Conservation (phyloP, 2,329 filamentous ascomycete species). For the Magnaporthiopsis rhizophila region DNA sequence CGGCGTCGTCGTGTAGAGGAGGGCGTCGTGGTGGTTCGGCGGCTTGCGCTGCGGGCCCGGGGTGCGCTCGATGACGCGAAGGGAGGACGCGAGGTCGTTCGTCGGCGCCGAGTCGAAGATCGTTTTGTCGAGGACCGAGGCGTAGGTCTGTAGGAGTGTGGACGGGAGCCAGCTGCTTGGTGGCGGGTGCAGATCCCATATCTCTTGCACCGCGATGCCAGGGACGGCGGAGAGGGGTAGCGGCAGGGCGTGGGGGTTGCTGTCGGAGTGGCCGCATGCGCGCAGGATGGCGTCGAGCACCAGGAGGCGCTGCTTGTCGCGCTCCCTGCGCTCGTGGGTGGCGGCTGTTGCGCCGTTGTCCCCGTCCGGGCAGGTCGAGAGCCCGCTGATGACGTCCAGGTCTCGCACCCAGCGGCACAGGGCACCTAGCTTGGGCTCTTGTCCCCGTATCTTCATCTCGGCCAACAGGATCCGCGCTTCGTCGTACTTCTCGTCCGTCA, state of each 20-base stretch:
- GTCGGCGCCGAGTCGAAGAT: slow-evolving; percentile 37
- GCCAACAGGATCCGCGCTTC: slow-evolving; percentile 59
- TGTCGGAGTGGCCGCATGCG: slow-evolving; percentile 54
- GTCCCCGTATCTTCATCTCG: slow-evolving; percentile 60
- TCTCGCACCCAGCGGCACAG: slow-evolving; percentile 67
- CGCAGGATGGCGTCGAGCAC: slow-evolving; percentile 58
- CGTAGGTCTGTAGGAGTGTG: slow-evolving; percentile 37
- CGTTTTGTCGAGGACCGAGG: slow-evolving; percentile 49
- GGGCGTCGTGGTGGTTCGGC: slow-evolving; percentile 58
- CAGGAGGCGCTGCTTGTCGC: slow-evolving; percentile 46
- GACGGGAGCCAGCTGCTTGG: slow-evolving; percentile 6
- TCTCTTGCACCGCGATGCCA: slow-evolving; percentile 46
- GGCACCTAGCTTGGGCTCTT: slow-evolving; percentile 59
- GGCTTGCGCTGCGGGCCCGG: slow-evolving; percentile 54
- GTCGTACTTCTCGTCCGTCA: slow-evolving; percentile 56
- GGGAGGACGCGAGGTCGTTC: slow-evolving; percentile 27
- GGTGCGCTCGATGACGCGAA: slow-evolving; percentile 55
- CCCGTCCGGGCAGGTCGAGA: slow-evolving; percentile 46
- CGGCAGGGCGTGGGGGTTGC: slow-evolving; percentile 25
- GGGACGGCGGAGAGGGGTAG: slow-evolving; percentile 27
- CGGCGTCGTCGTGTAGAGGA: slow-evolving; percentile 53
- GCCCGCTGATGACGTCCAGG: slow-evolving; percentile 58
- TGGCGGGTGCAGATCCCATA: slow-evolving; percentile 49
- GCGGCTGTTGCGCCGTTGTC: slow-evolving; percentile 19
- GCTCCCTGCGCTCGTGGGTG: slow-evolving; percentile 26